Percentiles rank a stretch among this genome's conserved stretches.
Conservation (phyloP, 371 early-diverging fungal genomes). For the Amoeboaphelidium protococcarum region DNA sequence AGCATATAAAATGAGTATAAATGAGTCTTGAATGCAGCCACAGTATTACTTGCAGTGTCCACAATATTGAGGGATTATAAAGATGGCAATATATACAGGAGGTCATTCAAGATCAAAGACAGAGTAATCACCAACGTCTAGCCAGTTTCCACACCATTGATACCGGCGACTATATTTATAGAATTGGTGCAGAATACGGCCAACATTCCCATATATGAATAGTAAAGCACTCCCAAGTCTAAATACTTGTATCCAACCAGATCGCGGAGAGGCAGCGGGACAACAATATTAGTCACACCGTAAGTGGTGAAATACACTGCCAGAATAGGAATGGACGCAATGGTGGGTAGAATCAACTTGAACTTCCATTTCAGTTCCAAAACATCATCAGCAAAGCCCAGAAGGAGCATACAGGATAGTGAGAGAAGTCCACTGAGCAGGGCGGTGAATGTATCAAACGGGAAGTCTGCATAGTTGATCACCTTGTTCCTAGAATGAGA, state of each 20-base stretch:
- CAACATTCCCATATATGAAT: conserved; percentile 64
- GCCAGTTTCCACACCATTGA: conserved; percentile 90
- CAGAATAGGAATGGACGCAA: conserved; percentile 76
- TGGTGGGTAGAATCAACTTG: conserved; percentile 76
- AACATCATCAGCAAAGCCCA: conserved; percentile 95
- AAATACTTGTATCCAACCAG: conserved; percentile 32
- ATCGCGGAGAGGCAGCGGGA: conserved; percentile 51
- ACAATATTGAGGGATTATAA: conserved; percentile 8
- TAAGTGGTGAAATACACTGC: conserved; percentile 73
- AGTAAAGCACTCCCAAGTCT: conserved; percentile 68
- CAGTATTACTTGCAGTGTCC: conserved; percentile 6
- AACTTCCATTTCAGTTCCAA: conserved; percentile 83
- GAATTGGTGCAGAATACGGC: conserved; percentile 86
- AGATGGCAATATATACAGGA: conserved; percentile 24
- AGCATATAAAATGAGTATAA: conserved; percentile 59
- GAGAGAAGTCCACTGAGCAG: conserved; percentile 62
- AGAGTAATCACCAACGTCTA: conserved; percentile 69
- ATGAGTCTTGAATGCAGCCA: conserved; percentile 31
- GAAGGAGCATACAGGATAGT: conserved; percentile 70
- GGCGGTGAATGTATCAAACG: conserved; percentile 33
- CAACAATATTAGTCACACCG: conserved; percentile 58
- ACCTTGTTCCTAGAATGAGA: background rate
- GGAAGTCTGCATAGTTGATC: background rate
- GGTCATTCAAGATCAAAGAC: conserved; percentile 52
- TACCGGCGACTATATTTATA: conserved; percentile 93